These are phyloP conservation scores for Verticillium klebahnii DNA, from an alignment of 2,329 filamentous ascomycete genomes.

Conservation along the genomic window DNA sequence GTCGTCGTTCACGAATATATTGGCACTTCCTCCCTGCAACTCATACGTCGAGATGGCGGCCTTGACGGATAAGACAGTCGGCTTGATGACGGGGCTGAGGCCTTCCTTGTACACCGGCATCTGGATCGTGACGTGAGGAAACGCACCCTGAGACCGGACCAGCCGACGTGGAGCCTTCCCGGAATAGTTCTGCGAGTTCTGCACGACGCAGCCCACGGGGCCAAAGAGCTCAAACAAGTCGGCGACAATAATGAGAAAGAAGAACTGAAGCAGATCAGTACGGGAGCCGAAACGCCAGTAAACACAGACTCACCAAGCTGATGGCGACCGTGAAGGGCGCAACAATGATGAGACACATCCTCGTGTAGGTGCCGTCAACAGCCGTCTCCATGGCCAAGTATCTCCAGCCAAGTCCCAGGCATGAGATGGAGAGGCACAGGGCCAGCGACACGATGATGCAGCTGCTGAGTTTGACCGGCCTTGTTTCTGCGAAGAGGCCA, in stretches of 20 bases:
- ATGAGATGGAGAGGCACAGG: slow-evolving; percentile 43
- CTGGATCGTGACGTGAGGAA: slow-evolving; percentile 37
- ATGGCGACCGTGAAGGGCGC: slow-evolving; percentile 55
- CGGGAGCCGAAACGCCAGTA: accelerated
- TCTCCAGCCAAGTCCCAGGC: slow-evolving; percentile 52
- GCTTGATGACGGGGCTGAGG: slow-evolving; percentile 39
- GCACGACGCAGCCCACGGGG: slow-evolving; percentile 35
- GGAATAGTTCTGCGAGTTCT: slow-evolving; percentile 40
- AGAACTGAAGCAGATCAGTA: slow-evolving; percentile 22
- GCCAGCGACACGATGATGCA: slow-evolving; percentile 47
- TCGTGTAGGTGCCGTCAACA: slow-evolving; percentile 47
- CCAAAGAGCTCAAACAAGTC: slow-evolving; percentile 39
- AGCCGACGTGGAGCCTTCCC: slow-evolving; percentile 25
- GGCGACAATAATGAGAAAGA: slow-evolving; percentile 36
- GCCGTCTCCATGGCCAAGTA: slow-evolving; percentile 47
- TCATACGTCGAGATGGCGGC: slow-evolving; percentile 56
- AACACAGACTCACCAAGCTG: slow-evolving; percentile 26
- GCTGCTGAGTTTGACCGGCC: slow-evolving; percentile 49
- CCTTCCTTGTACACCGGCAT: slow-evolving; percentile 39
- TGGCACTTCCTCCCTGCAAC: slow-evolving; percentile 41
- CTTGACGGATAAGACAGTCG: slow-evolving; percentile 51
- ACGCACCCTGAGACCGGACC: slow-evolving; percentile 16
- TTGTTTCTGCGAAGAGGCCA: slow-evolving; percentile 28
- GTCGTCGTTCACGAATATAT: slow-evolving; percentile 60
- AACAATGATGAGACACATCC: slow-evolving; percentile 47